These are phyloP conservation scores for Amanita polypyramis DNA, from an alignment of 768 basidiomycete species.

Conservation along the genomic window DNA sequence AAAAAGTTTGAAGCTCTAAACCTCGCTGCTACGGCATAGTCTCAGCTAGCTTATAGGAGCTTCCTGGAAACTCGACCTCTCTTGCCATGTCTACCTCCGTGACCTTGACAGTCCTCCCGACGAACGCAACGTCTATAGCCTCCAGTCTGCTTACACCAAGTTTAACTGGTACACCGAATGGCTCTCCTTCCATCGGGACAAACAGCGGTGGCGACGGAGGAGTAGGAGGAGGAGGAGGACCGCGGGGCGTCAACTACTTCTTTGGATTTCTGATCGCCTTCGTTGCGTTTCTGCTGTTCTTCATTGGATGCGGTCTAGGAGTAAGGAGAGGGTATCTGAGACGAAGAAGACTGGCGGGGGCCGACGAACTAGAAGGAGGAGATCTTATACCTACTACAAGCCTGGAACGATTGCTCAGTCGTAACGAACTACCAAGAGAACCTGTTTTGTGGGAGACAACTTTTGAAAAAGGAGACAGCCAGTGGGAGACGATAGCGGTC, in stretches of 20 bases:
- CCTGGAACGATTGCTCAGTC: background rate
- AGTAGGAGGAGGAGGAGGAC: constrained; percentile 8
- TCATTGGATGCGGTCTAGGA: constrained; percentile 39
- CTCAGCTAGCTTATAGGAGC: background rate
- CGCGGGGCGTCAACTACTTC: constrained; percentile 33
- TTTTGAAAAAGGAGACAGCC: constrained; percentile 7
- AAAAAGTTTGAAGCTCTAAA: background rate
- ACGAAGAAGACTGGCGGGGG: constrained; percentile 12
- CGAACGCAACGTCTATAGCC: background rate
- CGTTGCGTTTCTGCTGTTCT: constrained; percentile 36
- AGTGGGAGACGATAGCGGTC: constrained; percentile 11
- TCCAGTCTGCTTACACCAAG: background rate
- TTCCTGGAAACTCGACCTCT: background rate
- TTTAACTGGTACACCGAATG: background rate
- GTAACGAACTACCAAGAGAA: background rate
- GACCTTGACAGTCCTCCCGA: background rate
- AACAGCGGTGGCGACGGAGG: background rate
- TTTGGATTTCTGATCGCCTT: constrained; percentile 44
- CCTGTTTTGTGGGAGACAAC: constrained; percentile 13
- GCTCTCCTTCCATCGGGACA: background rate
- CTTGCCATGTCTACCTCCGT: background rate
- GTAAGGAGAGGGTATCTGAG: constrained; percentile 30
- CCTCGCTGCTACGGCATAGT: background rate
- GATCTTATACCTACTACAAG: background rate
- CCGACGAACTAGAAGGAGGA: constrained; percentile 14